phyloP scores from a whole-genome alignment of 2,329 filamentous ascomycete species.

The Fusarium denticulatum region DNA sequence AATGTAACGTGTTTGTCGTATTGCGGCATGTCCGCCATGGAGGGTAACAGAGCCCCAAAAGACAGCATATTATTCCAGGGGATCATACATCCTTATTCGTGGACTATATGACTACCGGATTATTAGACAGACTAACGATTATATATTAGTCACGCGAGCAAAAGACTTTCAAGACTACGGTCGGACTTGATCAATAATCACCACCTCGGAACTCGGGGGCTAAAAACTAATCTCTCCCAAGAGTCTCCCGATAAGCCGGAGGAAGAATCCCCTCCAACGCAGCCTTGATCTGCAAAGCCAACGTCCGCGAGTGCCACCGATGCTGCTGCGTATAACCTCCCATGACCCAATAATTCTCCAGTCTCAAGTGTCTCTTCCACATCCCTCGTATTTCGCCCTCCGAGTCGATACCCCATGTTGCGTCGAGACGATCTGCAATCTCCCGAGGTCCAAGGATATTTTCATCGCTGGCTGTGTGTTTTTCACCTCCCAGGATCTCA shows the following conservation, averaged over 20 bases:
- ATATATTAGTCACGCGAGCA: rapidly evolving
- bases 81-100: not conserved
- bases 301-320: slow-evolving; percentile 22
- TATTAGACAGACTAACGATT: rapidly evolving
- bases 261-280: slow-evolving; percentile 19
- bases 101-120: not conserved
- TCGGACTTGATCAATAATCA: not conserved
- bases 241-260: slow-evolving; percentile 16
- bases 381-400: slow-evolving; percentile 34
- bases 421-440: slow-evolving; percentile 4
- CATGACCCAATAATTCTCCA: slow-evolving; percentile 34
- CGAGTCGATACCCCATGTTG: slow-evolving; percentile 24
- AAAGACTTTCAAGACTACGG: rapidly evolving
- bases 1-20: too few species aligned
- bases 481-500: slow-evolving; percentile 2
- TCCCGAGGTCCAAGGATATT: not conserved
- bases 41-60: not conserved
- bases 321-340: slow-evolving; percentile 29
- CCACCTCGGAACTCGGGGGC: not conserved
- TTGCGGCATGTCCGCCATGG: rapidly evolving
- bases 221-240: not conserved
- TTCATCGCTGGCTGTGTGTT: rapidly evolving
- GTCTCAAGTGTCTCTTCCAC: slow-evolving; percentile 27
- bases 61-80: rapidly evolving
- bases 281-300: slow-evolving; percentile 33